Evolutionary conservation across 2,329 filamentous ascomycete species (phyloP).

Genomic region (Trichoderma sp.): DNA sequence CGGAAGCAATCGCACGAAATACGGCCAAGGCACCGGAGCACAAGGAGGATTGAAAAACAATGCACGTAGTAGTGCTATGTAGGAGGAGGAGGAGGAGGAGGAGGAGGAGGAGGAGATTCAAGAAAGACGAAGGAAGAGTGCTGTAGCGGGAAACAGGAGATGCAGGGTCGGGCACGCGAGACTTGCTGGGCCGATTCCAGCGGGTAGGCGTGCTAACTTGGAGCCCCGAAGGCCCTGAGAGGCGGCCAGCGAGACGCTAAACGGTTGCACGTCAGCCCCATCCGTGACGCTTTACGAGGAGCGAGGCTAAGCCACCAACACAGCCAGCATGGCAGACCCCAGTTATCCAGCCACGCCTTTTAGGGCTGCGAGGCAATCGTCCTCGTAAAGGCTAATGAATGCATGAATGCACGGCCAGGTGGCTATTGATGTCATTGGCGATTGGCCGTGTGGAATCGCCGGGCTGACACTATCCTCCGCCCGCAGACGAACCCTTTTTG

Average conservation of each 20-base stretch:
- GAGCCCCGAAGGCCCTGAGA: background rate
- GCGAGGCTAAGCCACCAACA: constrained; percentile 11
- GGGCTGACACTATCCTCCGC: constrained; percentile 5
- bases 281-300: constrained; percentile 11
- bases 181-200: constrained; percentile 2
- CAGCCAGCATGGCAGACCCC: constrained; percentile 4
- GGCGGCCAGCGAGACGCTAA: constrained; percentile 14
- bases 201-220: constrained; percentile 2
- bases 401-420: background rate
- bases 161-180: background rate
- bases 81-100: background rate
- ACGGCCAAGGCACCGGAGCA: background rate
- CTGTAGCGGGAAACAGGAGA: background rate
- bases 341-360: background rate
- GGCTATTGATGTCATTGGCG: background rate
- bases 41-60: background rate
- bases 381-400: background rate
- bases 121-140: background rate
- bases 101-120: background rate
- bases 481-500: background rate
- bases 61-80: too few species aligned
- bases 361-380: background rate
- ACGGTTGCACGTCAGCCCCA: constrained; percentile 8
- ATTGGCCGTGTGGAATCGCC: background rate
- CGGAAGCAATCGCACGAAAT: background rate